These are phyloP conservation scores for Rossbeevera mucosa DNA, from an alignment of 768 basidiomycete species.

Conservation along the genomic window DNA sequence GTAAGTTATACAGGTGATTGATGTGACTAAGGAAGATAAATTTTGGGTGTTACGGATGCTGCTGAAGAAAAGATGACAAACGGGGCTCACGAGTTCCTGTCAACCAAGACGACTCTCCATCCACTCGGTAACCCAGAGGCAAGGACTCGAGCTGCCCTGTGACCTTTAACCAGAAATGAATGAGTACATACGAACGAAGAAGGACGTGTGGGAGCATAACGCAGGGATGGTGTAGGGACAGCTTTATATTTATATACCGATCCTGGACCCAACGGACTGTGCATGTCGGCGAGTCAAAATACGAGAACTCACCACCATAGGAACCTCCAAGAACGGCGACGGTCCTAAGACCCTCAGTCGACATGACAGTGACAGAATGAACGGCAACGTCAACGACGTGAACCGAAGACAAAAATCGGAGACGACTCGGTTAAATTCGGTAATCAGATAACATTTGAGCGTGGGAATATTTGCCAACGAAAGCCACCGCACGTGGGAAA, in stretches of 20 bases:
- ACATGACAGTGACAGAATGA: constrained; percentile 8
- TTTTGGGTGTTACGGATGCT: not conserved
- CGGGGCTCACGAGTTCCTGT: constrained; percentile 51
- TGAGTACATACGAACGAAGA: not conserved
- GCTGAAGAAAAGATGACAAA: not conserved
- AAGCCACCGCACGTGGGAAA: too few species aligned
- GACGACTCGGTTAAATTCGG: not conserved
- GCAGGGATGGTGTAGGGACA: not conserved
- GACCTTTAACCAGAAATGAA: constrained; percentile 31
- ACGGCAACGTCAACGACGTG: not conserved
- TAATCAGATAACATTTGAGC: constrained; percentile 1
- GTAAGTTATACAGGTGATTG: constrained; percentile 58
- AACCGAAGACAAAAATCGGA: not conserved
- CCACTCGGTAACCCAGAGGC: constrained; percentile 44
- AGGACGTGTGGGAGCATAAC: not conserved
- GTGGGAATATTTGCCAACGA: not conserved
- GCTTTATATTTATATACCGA: not conserved
- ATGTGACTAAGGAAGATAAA: constrained; percentile 34
- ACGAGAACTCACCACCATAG: constrained; percentile 42
- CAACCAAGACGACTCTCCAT: constrained; percentile 55
- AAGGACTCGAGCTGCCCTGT: constrained; percentile 46
- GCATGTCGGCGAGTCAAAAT: constrained; percentile 1
- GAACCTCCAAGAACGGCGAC: constrained; percentile 53
- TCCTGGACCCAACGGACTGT: not conserved
- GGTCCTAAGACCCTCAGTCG: constrained; percentile 22